These are phyloP conservation scores for Hansfordia pulvinata DNA, from an alignment of 2,329 filamentous ascomycete species.

Conservation along the genomic window DNA sequence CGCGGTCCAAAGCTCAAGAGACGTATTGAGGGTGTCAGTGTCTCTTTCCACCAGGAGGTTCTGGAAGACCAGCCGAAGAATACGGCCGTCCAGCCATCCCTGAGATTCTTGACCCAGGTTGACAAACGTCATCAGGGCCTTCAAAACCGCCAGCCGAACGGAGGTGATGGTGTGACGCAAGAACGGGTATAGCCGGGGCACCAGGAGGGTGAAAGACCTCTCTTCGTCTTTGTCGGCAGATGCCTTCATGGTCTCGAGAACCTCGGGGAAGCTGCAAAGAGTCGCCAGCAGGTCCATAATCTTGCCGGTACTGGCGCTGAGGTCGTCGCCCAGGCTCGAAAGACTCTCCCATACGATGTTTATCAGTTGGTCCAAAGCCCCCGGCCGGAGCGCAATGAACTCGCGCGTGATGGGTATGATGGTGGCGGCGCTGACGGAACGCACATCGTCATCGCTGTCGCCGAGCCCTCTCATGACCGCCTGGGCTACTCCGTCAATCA, in stretches of 20 bases:
- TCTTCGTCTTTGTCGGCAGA: slow-evolving; percentile 74
- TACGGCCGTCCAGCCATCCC: slow-evolving; percentile 85
- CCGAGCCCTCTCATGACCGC: slow-evolving; percentile 92
- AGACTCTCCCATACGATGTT: slow-evolving; percentile 96
- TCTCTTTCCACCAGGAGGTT: slow-evolving; percentile 92
- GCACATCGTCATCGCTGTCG: slow-evolving; percentile 87
- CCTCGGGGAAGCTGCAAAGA: slow-evolving; percentile 85
- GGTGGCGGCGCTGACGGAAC: slow-evolving; percentile 94
- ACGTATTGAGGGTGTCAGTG: slow-evolving; percentile 66
- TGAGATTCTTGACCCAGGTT: slow-evolving; percentile 72
- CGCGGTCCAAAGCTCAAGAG: slow-evolving; percentile 76
- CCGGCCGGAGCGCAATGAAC: slow-evolving; percentile 74
- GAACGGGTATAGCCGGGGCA: slow-evolving; percentile 91
- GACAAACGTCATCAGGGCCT: slow-evolving; percentile 85
- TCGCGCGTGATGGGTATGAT: slow-evolving; percentile 92
- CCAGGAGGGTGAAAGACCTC: slow-evolving; percentile 81
- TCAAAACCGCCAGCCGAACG: slow-evolving; percentile 82
- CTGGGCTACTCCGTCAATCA: slow-evolving; percentile 85
- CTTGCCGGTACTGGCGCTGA: slow-evolving; percentile 92
- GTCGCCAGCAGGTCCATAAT: slow-evolving; percentile 98
- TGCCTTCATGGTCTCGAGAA: slow-evolving; percentile 83
- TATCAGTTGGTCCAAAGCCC: slow-evolving; percentile 68
- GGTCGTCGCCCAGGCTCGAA: slow-evolving; percentile 89
- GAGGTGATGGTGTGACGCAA: slow-evolving; percentile 93
- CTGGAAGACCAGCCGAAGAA: slow-evolving; percentile 81